These are phyloP conservation scores for Alternaria arbusti DNA, from an alignment of 2,329 filamentous ascomycete genomes.

Conservation along the genomic window DNA sequence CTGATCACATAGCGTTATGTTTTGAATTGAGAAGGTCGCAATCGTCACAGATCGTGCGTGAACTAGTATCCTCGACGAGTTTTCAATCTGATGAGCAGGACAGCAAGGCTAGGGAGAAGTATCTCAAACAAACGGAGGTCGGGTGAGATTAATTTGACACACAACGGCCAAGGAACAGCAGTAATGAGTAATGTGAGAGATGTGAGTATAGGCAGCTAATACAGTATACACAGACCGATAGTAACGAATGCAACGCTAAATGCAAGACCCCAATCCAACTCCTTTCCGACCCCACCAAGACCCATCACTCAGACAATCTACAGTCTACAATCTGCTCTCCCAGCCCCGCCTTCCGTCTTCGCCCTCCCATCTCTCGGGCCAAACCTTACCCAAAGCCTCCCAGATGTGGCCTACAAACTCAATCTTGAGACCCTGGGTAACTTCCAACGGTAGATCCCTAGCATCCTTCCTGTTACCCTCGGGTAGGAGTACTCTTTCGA, in stretches of 20 bases:
- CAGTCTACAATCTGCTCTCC: constrained; percentile 75
- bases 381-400: constrained; percentile 89
- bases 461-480: constrained; percentile 90
- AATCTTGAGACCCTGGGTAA: constrained; percentile 85
- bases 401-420: constrained; percentile 92
- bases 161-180: not conserved
- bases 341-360: constrained; percentile 65
- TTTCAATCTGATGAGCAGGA: not conserved
- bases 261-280: not conserved
- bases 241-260: constrained; percentile 6
- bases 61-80: fast-evolving
- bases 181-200: not conserved
- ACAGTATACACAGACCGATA: not conserved
- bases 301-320: not conserved
- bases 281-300: not conserved
- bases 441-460: constrained; percentile 87
- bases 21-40: not conserved
- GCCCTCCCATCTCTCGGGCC: constrained; percentile 85
- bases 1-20: not conserved
- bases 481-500: constrained; percentile 91
- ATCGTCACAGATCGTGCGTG: not conserved
- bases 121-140: not conserved
- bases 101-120: not conserved
- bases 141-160: not conserved
- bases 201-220: not conserved